phyloP scores from a whole-genome alignment of 23 red algal species.

The Pyropia yezoensis region DNA sequence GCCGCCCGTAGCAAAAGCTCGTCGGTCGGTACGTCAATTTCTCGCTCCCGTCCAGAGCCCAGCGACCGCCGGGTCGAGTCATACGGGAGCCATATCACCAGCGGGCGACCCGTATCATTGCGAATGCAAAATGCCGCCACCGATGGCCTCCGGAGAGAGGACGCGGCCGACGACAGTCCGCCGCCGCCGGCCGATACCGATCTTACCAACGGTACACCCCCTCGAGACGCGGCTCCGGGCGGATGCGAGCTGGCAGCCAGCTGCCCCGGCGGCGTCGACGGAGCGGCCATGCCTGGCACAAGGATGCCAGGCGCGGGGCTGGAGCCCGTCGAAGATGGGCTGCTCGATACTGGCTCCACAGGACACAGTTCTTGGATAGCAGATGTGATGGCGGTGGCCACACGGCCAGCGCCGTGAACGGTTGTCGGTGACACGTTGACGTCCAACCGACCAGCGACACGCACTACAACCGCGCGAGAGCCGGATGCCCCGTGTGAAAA shows the following conservation, averaged over 20 bases:
- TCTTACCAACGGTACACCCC: too few relatives aligned
- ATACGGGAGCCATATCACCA: constrained; percentile 54
- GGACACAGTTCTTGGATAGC: constrained; percentile 36
- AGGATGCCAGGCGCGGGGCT: too few relatives aligned
- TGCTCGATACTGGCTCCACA: too few relatives aligned
- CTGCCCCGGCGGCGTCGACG: too few relatives aligned
- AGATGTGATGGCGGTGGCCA: constrained; percentile 42
- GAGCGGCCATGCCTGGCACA: too few relatives aligned
- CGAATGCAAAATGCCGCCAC: constrained; percentile 72
- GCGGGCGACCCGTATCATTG: constrained; percentile 51
- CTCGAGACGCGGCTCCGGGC: too few relatives aligned
- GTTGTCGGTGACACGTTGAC: constrained; percentile 67
- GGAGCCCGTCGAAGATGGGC: too few relatives aligned
- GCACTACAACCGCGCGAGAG: constrained; percentile 38
- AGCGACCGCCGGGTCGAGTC: constrained; percentile 46
- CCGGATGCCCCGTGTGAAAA: constrained; percentile 60
- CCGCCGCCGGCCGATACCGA: too few relatives aligned
- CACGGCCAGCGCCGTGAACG: constrained; percentile 54
- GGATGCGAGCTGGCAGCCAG: too few relatives aligned
- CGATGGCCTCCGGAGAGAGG: constrained; percentile 25
- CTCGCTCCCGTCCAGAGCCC: constrained; percentile 54
- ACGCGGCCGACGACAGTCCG: not conserved
- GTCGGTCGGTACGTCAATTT: constrained; percentile 54
- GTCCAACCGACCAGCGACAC: constrained; percentile 43
- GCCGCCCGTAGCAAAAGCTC: constrained; percentile 44